Conservation (phyloP, 169 alveolate species). For the Plasmodium gaboni region DNA sequence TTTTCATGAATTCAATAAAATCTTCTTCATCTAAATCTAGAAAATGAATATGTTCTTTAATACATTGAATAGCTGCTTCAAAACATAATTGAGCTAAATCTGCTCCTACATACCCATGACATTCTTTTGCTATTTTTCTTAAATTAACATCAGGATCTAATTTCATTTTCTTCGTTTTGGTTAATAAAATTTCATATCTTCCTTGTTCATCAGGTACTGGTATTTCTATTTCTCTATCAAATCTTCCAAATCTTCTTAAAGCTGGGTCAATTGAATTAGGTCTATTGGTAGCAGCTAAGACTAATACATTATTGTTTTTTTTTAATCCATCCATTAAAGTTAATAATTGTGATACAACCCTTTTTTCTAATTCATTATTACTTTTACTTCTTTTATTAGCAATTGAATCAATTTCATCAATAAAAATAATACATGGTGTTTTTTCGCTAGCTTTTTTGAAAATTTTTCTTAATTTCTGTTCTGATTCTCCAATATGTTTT, state of each 20-base stretch:
- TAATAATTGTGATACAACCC: conserved; percentile 89
- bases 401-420: conserved; percentile 95
- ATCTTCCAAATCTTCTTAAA: conserved; percentile 90
- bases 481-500: conserved; percentile 91
- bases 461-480: conserved; percentile 87
- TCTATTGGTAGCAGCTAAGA: conserved; percentile 95
- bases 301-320: conserved; percentile 84
- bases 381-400: conserved; percentile 91
- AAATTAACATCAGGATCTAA: conserved; percentile 88
- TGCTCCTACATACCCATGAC: conserved; percentile 96
- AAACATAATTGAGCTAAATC: conserved; percentile 92
- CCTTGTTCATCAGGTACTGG: conserved; percentile 91
- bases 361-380: conserved; percentile 85
- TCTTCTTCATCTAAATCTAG: conserved; percentile 68
- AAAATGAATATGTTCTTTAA: conserved; percentile 78
- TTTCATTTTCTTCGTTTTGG: conserved; percentile 90
- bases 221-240: conserved; percentile 91
- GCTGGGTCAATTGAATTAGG: conserved; percentile 93
- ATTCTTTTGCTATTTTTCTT: conserved; percentile 90
- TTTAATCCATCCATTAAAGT: conserved; percentile 91
- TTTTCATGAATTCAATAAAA: conserved; percentile 60
- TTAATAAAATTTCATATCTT: conserved; percentile 90
- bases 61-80: conserved; percentile 92
- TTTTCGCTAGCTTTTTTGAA: conserved; percentile 86
- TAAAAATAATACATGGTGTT: conserved; percentile 88